Conservation (phyloP, 768 basidiomycete species). For the Lentinula detonsa region DNA sequence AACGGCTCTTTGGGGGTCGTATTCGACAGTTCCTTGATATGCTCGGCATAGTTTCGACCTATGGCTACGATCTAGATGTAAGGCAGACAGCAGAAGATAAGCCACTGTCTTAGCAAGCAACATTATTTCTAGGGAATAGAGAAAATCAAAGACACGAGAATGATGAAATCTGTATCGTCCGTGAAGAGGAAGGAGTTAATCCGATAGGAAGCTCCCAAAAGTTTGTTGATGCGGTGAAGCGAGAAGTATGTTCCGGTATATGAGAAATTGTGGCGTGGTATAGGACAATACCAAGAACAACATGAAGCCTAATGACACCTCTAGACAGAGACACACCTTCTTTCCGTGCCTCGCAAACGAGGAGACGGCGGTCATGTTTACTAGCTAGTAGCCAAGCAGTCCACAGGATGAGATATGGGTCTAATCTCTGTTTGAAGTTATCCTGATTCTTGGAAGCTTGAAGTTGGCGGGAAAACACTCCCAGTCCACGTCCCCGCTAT, state of each 20-base stretch:
- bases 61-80: conserved; percentile 80
- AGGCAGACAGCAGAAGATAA: background rate
- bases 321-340: background rate
- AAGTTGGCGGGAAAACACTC: too few species aligned
- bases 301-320: background rate
- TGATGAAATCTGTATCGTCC: too few species aligned
- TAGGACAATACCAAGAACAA: background rate
- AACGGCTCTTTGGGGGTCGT: conserved; percentile 89
- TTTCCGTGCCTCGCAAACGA: background rate
- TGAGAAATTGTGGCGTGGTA: background rate
- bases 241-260: background rate
- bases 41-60: conserved; percentile 89
- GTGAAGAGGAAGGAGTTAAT: too few species aligned
- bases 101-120: background rate
- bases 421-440: too few species aligned
- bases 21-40: conserved; percentile 90
- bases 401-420: background rate
- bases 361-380: background rate
- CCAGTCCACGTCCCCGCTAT: too few species aligned
- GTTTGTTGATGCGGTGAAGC: background rate
- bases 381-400: background rate
- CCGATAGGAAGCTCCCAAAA: too few species aligned
- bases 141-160: background rate
- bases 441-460: background rate
- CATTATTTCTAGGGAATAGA: background rate